Evolutionary conservation across 306 rosid genomes (phyloP), one percentile per base, ranked within the genome.

Genomic region (Malus fusca): DNA sequence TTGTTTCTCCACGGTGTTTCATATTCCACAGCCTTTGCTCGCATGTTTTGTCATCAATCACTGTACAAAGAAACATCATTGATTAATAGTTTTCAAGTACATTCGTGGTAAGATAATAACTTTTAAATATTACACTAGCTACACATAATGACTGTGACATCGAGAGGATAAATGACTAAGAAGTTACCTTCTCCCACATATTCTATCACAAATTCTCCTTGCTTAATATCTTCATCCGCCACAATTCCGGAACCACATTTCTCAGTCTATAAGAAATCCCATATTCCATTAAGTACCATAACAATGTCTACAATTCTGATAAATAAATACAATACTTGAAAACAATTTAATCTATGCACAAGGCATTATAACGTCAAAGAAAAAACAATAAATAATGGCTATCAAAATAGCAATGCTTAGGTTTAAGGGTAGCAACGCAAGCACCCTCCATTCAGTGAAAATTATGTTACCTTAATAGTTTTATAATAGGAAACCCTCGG

Each of bases 21-120:
- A 95, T 95, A 69, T 86, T 83, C 98, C 98, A 95, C 72, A 95
- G 97, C 87, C 98, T 89, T 82, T 88, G 89, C 83, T 92, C 97
- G 74, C 98, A 95, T 62, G 95, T 92, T 85, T 85, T 85, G 77
- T 95, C 98, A 89, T 95, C 97, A 68, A 95, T 92, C 65, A 95
- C 98, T 95, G 86, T 58, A 77, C 73, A 81, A 78, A 71, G 74
- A 71, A 82, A 69, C 33, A 65, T 61, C 73, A 82, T 40, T 64
- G 65, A 25, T 80, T 53, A 78, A 79, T 72, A 68, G n/a, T 17
- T n/a, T 72, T 74, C 42, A 56, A 60, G 25, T 60, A 25, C 11
- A 4, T 25, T 60, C 1, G 13, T 60, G 30, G 65, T 60, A 60
- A 23, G 7, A 60, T 12, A 12, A 4, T 60, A 60, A 11, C 30